These are phyloP conservation scores for Termitomyces sp. DNA, from an alignment of 1,284 basidiomycete species.

Conservation along the genomic window DNA sequence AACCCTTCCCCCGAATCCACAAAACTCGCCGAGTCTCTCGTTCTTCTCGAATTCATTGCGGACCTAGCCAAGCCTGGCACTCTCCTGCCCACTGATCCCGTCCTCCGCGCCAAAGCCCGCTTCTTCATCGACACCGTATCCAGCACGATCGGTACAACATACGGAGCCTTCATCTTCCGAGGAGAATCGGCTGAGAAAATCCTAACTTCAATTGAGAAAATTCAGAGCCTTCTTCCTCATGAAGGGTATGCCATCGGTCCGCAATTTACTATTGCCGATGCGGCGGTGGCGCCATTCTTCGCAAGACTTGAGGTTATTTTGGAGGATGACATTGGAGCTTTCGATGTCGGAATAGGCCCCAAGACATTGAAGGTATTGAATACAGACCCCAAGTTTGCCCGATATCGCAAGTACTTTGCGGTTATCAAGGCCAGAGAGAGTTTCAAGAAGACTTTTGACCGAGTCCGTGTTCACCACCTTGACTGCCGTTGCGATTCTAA, in stretches of 20 bases:
- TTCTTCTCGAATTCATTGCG: conserved; percentile 59
- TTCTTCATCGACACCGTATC: conserved; percentile 54
- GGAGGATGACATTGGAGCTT: conserved; percentile 42
- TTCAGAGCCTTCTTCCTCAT: conserved; percentile 39
- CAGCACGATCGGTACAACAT: conserved; percentile 37
- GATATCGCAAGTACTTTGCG: conserved; percentile 37
- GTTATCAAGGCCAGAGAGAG: conserved; percentile 40
- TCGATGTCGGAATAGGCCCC: conserved; percentile 35
- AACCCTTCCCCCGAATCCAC: conserved; percentile 50
- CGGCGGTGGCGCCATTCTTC: conserved; percentile 45
- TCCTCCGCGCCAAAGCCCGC: conserved; percentile 49
- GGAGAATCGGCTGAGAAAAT: conserved; percentile 40
- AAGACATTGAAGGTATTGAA: conserved; percentile 34
- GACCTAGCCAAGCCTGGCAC: conserved; percentile 37
- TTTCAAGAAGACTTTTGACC: conserved; percentile 41
- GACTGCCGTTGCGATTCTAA: neutral
- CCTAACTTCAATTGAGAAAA: conserved; percentile 32
- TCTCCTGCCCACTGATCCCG: conserved; percentile 50
- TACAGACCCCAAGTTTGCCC: conserved; percentile 34
- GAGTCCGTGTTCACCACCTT: conserved; percentile 24
- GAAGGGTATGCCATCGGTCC: conserved; percentile 39
- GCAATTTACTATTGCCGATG: conserved; percentile 51
- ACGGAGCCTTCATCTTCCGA: conserved; percentile 27
- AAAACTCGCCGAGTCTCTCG: conserved; percentile 58
- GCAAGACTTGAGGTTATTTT: conserved; percentile 35